Base-by-base conservation (phyloP, 805 yeast species). In the Wickerhamomyces chaumierensis region DNA sequence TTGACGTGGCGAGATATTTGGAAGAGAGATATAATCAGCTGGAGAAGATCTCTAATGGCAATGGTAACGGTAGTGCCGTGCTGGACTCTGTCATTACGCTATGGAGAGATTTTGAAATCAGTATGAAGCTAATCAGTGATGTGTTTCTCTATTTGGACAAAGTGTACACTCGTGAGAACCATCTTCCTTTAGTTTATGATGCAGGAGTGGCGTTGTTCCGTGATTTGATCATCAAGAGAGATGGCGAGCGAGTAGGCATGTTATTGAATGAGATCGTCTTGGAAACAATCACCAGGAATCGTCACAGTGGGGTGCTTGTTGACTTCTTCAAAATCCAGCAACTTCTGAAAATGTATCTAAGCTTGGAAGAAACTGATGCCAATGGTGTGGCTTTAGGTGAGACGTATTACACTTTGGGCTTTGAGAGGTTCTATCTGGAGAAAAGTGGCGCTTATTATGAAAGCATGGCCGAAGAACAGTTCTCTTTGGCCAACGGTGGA, bases 101-200 rank as follows among this genome's bases (percentile, higher is more conserved):
- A 3, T 87, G 95, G 95, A 68, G 73, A 29, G 84, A 78, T 36
- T 90, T 82, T 53, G 56, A 78, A 31, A 66, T 77, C 31, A 69
- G 81, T 36, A 81, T 84, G 79, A 69, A 83, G 45, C 75, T 84
- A 69, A 72, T 85, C 34, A 73, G 88, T 48, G 95, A 88, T 56
- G 83, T 87, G 3, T 62, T 85, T 53, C 79, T 87, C 82, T 87
- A 87, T 52, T 58, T 88, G 53, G 94, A 87, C 53, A 69, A 94
- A 34, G 95, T 84, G 0, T 86, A 82, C 48, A 82, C 87, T 20
- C 78, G 75, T 46, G 88, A 81, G 45, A 64, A 67, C 39, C 78
- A 73, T 48, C 61, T 75, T 37, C 75, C 81, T 4, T 61, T 78
- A 41, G 67, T 81, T 2, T 80, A 78, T 51, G 95, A 87, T 52